Conservation (phyloP, 768 basidiomycete genomes). For the Xerocomellus dryophilus region DNA sequence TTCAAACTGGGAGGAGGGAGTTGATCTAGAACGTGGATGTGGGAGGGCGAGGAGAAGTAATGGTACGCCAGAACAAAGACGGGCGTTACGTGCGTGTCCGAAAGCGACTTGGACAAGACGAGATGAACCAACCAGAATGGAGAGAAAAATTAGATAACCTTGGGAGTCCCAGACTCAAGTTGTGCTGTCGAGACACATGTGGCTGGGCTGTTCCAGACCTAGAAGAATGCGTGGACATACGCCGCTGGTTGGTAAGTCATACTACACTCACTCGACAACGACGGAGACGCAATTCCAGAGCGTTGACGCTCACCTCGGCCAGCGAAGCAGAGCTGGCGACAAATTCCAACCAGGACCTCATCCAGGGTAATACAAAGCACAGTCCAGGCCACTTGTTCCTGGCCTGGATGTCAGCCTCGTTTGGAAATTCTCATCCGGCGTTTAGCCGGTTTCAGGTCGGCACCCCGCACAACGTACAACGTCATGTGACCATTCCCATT, state of each 20-base stretch:
- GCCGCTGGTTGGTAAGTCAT: neutral
- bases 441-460: neutral
- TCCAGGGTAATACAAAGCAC: too few relatives aligned
- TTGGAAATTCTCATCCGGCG: neutral
- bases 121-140: slow-evolving; percentile 3
- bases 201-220: slow-evolving; percentile 3
- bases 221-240: neutral
- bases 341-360: neutral
- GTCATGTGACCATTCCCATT: slow-evolving; percentile 16
- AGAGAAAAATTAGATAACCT: neutral
- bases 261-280: neutral
- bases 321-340: neutral
- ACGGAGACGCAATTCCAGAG: neutral
- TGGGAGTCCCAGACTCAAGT: neutral
- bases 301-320: neutral
- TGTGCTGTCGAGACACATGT: neutral
- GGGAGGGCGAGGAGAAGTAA: neutral
- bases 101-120: neutral
- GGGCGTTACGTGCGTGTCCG: slow-evolving; percentile 18
- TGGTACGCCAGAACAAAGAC: neutral
- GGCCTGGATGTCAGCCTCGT: slow-evolving; percentile 1
- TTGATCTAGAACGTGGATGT: slow-evolving; percentile 3
- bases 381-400: neutral
- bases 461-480: neutral
- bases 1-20: slow-evolving; percentile 4